A percentile compares a stretch with the other conserved stretches of the same genome.
These are phyloP conservation scores for Clarireedia paspali DNA, from an alignment of 2,329 filamentous ascomycete genomes.

Conservation along the genomic window DNA sequence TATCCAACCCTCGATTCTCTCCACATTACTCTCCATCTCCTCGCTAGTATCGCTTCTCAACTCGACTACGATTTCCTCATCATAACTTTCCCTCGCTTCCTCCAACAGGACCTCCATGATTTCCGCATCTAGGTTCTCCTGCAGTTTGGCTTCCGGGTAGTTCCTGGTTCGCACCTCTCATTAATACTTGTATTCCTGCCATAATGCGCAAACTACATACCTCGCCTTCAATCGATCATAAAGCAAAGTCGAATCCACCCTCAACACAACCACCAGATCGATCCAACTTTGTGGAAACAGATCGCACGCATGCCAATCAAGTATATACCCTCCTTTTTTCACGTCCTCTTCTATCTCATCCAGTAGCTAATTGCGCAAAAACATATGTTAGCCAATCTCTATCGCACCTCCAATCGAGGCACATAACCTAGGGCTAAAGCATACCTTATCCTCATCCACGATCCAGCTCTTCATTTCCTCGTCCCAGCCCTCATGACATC, in stretches of 20 bases:
- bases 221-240: slow-evolving; percentile 77
- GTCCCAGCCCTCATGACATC: slow-evolving; percentile 81
- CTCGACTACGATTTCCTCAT: slow-evolving; percentile 82
- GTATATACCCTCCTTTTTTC: slow-evolving; percentile 71
- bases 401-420: too few species aligned
- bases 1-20: slow-evolving; percentile 76
- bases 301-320: slow-evolving; percentile 98
- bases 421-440: slow-evolving; percentile 12
- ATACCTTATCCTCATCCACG: slow-evolving; percentile 91
- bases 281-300: slow-evolving; percentile 90
- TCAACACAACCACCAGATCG: slow-evolving; percentile 86
- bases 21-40: slow-evolving; percentile 84
- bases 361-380: slow-evolving; percentile 51
- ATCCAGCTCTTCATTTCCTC: slow-evolving; percentile 83
- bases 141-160: slow-evolving; percentile 78
- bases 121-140: slow-evolving; percentile 94
- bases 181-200: not conserved
- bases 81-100: slow-evolving; percentile 82
- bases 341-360: slow-evolving; percentile 83
- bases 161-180: slow-evolving; percentile 41
- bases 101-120: slow-evolving; percentile 94
- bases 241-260: slow-evolving; percentile 69
- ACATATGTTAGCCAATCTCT: not conserved
- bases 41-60: slow-evolving; percentile 73
- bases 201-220: slow-evolving; percentile 33